Evolutionary conservation across 1,139 yeast species (phyloP), one percentile per base, ranked within the genome.

Genomic region (Suhomyces chickasaworum): DNA sequence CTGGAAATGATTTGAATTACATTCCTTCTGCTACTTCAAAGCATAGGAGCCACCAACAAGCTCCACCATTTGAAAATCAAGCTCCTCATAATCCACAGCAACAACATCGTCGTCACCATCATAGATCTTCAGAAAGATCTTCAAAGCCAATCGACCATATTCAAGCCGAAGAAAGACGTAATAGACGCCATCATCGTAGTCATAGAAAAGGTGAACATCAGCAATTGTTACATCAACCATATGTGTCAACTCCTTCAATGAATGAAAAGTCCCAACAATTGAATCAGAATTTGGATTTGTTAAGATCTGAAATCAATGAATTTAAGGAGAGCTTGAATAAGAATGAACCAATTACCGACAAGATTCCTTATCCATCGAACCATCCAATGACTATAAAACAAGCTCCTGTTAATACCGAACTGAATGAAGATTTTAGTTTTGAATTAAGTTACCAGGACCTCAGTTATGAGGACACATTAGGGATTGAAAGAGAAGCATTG

Each of bases 281-380:
- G 56, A 73, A 73, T 49, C 76, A 73, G 45, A 73, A 74, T 49
- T 65, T 75, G 49, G 76, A 74, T 50, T 54, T 73, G 45, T 64
- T 75, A 45, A 58, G 79, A 45, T 62, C 66, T 21, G 80, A 75
- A 54, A 73, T 75, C 47, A 74, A 74, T 51, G 78, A 75, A 47
- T 75, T 75, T 51, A 75, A 74, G 46, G 79, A 75, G 46, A 72
- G 75, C 47, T 63, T 74, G 52, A 65, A 64, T 38, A 64, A 60
- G 41, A 53, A 55, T 13, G 75, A 70, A 21, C 43, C 50, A 2
- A 29, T 29, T 23, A 7, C 37, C 3, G 18, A 35, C 8, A 35
- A 23, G 29, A 21, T 21, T 13, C 16, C 15, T 10, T 21, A 17
- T 7, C 23, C 7, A 22, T 13, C n/a, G 9, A 42, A 23, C n/a